phyloP scores from a whole-genome alignment of 768 basidiomycete genomes.

The Pluteus cervinus region DNA sequence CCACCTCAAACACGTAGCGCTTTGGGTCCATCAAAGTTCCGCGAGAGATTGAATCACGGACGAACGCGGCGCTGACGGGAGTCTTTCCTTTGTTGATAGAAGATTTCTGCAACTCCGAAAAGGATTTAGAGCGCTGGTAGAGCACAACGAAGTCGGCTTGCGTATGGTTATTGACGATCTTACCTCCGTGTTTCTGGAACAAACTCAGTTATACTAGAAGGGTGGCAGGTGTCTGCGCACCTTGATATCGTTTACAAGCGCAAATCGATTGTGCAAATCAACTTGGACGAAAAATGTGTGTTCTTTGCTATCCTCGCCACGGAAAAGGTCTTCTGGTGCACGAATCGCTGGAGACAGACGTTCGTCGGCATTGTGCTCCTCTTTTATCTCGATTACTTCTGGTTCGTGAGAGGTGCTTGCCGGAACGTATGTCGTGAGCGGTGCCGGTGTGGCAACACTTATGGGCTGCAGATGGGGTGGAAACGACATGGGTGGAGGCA shows the following conservation, averaged over 20 bases:
- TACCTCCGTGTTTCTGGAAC: slow-evolving; percentile 60
- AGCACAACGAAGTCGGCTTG: slow-evolving; percentile 60
- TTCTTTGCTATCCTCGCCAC: slow-evolving; percentile 31
- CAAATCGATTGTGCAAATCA: slow-evolving; percentile 49
- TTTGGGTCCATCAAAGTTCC: slow-evolving; percentile 36
- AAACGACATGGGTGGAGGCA: no score
- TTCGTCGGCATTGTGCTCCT: no score
- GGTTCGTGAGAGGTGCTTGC: no score
- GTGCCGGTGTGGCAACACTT: no score
- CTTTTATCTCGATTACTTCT: no score
- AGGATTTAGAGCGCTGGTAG: slow-evolving; percentile 43
- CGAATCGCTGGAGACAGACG: slow-evolving; percentile 7
- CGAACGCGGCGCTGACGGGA: slow-evolving; percentile 47
- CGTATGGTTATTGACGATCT: slow-evolving; percentile 43
- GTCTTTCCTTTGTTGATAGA: slow-evolving; percentile 31
- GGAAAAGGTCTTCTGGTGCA: slow-evolving; percentile 34
- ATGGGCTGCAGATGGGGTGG: no score
- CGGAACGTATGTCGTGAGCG: no score
- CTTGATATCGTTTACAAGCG: slow-evolving; percentile 53
- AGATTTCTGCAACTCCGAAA: slow-evolving; percentile 34
- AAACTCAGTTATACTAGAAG: slow-evolving; percentile 1
- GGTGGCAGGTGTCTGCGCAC: slow-evolving; percentile 21
- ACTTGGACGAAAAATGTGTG: slow-evolving; percentile 63
- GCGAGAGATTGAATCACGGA: slow-evolving; percentile 44
- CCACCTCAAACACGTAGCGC: slow-evolving; percentile 35